Evolutionary conservation across 169 alveolate species (phyloP).

Genomic region (Amoebophrya sp.): DNA sequence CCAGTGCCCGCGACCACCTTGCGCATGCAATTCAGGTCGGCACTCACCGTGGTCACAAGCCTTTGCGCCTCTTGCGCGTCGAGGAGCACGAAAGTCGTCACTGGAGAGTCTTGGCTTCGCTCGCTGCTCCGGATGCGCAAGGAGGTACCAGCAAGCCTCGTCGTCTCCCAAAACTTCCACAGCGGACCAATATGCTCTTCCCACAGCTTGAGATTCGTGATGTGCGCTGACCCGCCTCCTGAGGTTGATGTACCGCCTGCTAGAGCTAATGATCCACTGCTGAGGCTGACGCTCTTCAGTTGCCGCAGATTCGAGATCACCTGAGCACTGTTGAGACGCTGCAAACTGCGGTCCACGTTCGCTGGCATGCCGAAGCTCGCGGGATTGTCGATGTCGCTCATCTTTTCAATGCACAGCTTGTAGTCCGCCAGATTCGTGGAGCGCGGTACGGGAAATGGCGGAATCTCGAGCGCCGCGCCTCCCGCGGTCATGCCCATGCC

Average conservation of each 20-base stretch:
- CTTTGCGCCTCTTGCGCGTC: not conserved
- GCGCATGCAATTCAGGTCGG: conserved; percentile 60
- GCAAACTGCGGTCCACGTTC: conserved; percentile 74
- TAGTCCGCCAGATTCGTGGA: conserved; percentile 60
- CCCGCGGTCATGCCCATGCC: not conserved
- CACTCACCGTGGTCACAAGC: conserved; percentile 58
- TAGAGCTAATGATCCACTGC: not conserved
- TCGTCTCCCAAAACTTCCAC: conserved; percentile 7
- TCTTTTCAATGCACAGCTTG: conserved; percentile 55
- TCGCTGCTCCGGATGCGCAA: not conserved
- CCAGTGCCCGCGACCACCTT: conserved; percentile 43
- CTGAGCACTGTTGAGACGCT: conserved; percentile 65
- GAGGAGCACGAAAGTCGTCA: not conserved
- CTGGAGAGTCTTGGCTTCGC: not conserved
- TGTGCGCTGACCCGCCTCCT: conserved; percentile 34
- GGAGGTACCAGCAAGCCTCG: not conserved
- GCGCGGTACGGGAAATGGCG: conserved; percentile 59
- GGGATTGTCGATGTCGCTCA: conserved; percentile 75
- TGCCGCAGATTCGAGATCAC: conserved; percentile 52
- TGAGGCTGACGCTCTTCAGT: conserved; percentile 20
- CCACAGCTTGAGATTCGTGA: conserved; percentile 1
- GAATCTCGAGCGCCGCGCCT: conserved; percentile 48
- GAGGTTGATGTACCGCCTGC: not conserved
- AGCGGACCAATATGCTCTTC: not conserved
- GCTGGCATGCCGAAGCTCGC: conserved; percentile 77